These are phyloP conservation scores for Claviceps arundinis DNA, from an alignment of 2,329 filamentous ascomycete species.

Conservation along the genomic window DNA sequence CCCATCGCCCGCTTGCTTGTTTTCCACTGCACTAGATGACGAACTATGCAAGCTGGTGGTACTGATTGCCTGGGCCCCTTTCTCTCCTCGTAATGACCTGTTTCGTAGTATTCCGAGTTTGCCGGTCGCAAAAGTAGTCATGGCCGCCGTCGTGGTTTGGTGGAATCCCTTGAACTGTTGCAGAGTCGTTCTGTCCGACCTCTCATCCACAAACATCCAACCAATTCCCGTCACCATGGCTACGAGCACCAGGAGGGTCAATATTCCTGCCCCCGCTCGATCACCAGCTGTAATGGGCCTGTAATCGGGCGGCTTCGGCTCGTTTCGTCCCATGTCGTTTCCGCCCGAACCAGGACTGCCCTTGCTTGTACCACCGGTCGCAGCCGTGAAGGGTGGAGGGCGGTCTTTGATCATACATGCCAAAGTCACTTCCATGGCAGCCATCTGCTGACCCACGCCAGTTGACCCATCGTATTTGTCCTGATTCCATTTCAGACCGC, in stretches of 20 bases:
- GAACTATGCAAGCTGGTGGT: slow-evolving; percentile 11
- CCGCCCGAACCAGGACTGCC: slow-evolving; percentile 34
- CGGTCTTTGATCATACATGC: slow-evolving; percentile 41
- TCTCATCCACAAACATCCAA: slow-evolving; percentile 38
- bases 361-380: slow-evolving; percentile 44
- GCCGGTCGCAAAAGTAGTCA: slow-evolving; percentile 6
- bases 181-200: slow-evolving; percentile 17
- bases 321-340: slow-evolving; percentile 28
- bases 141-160: slow-evolving; percentile 9
- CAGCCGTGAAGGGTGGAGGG: slow-evolving; percentile 29
- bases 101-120: slow-evolving; percentile 5
- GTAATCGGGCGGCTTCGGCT: slow-evolving; percentile 13
- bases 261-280: slow-evolving; percentile 52
- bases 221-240: slow-evolving; percentile 38
- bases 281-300: slow-evolving; percentile 40
- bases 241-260: slow-evolving; percentile 44
- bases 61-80: slow-evolving; percentile 5
- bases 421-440: slow-evolving; percentile 51
- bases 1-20: slow-evolving; percentile 7
- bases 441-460: slow-evolving; percentile 60
- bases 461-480: slow-evolving; percentile 43
- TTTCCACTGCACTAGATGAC: slow-evolving; percentile 9
- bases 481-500: slow-evolving; percentile 46
- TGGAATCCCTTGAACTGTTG: slow-evolving; percentile 19
- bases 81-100: slow-evolving; percentile 10